Percentiles rank a stretch among this genome's conserved stretches.
Conservation (phyloP, 257 asterid genomes). For the Solanum stenotomum region DNA sequence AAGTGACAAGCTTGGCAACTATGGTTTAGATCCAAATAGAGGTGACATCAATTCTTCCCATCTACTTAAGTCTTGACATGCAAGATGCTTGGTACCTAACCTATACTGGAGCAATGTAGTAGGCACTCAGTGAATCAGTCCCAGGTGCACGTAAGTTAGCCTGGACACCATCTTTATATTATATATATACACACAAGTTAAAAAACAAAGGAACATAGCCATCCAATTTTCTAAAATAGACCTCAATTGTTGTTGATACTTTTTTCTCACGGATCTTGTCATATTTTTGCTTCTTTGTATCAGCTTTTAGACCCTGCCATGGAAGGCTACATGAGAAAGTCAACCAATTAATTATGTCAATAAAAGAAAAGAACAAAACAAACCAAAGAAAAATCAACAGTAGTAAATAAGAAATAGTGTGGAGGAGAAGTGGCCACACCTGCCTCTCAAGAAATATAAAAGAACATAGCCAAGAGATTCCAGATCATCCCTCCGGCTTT, state of each 20-base stretch:
- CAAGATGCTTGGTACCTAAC: neutral
- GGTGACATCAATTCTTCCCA: neutral
- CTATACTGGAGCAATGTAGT: neutral
- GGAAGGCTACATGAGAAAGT: slow-evolving; percentile 23
- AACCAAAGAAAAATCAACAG: neutral
- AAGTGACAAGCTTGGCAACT: neutral
- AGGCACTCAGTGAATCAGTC: neutral
- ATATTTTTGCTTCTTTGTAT: slow-evolving; percentile 33
- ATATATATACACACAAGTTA: neutral
- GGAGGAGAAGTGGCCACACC: slow-evolving; percentile 4
- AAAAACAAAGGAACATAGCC: neutral
- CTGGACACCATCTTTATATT: neutral
- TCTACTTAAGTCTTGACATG: neutral
- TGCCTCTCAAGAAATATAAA: slow-evolving; percentile 37
- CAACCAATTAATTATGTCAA: neutral
- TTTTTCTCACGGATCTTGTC: slow-evolving; percentile 35
- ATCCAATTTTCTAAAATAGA: neutral
- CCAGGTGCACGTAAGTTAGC: neutral
- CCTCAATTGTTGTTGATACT: slow-evolving; percentile 38
- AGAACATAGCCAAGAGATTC: slow-evolving; percentile 47
- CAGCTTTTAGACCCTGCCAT: slow-evolving; percentile 40
- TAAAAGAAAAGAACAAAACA: neutral
- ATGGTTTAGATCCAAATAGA: neutral
- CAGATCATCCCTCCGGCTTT: slow-evolving; percentile 43
- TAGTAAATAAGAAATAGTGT: neutral